phyloP scores from a whole-genome alignment of 2,329 filamentous ascomycete species.

The Penicillium sp. region DNA sequence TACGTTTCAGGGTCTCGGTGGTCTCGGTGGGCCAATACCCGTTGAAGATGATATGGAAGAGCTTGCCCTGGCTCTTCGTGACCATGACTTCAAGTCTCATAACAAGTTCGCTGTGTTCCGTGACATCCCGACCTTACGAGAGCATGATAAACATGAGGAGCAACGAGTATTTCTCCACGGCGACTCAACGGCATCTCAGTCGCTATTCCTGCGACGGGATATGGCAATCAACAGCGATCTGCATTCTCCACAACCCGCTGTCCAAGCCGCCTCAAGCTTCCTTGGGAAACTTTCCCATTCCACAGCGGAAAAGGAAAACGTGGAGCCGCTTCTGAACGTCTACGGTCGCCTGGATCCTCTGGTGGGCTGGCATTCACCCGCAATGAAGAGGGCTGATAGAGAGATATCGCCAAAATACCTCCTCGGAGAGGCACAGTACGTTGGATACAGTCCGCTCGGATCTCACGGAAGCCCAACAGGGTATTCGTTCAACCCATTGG shows the following conservation, averaged over 20 bases:
- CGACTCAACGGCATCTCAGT: slow-evolving; percentile 27
- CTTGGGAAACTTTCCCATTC: slow-evolving; percentile 18
- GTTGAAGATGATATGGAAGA: slow-evolving; percentile 38
- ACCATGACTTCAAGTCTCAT: slow-evolving; percentile 35
- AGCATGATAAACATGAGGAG: slow-evolving; percentile 15
- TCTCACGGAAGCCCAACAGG: slow-evolving; percentile 31
- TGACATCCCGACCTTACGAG: slow-evolving; percentile 32
- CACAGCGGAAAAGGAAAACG: slow-evolving; percentile 41
- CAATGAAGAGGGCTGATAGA: slow-evolving; percentile 27
- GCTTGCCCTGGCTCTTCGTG: slow-evolving; percentile 37
- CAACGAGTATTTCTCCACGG: slow-evolving; percentile 17
- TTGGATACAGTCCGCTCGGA: slow-evolving; percentile 31
- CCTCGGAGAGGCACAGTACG: slow-evolving; percentile 29
- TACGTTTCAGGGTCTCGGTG: slow-evolving; percentile 25
- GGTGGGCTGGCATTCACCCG: slow-evolving; percentile 33
- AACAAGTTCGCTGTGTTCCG: slow-evolving; percentile 44
- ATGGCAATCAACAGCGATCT: slow-evolving; percentile 14
- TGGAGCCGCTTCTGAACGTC: slow-evolving; percentile 39
- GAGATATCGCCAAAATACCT: slow-evolving; percentile 33
- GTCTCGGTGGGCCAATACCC: slow-evolving; percentile 27
- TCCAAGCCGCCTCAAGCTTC: slow-evolving; percentile 17
- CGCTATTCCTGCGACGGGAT: slow-evolving; percentile 27
- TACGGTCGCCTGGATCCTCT: slow-evolving; percentile 32
- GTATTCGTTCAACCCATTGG: slow-evolving; percentile 41
- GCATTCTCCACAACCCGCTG: slow-evolving; percentile 24